Evolutionary conservation across 2,329 filamentous ascomycete species (phyloP), one percentile per base, ranked within the genome.

Genomic region (Aspergillus pseudoglaucus): DNA sequence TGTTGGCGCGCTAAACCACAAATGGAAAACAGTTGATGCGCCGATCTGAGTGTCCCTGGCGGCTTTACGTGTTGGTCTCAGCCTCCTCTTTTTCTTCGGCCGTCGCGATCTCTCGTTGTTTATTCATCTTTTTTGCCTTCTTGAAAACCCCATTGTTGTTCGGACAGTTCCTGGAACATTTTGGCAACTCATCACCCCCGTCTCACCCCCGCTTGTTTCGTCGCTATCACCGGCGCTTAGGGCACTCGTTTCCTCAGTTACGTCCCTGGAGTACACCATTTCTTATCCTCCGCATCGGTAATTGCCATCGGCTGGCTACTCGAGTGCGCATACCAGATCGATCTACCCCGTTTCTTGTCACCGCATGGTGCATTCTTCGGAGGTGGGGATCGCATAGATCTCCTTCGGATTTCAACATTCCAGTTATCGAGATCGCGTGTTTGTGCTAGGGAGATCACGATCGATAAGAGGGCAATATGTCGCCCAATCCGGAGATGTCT

Each of bases 331-430:
- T 32, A 41, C 32, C 14, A 45, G 17, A 46, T 44, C 44, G 50
- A 47, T 55, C 30, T 42, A 43, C 14, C 48, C 25, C 10, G 9
- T 30, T 46, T 30, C 42, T 45, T 52, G 46, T 53, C 52, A 52
- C 62, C 68, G 65, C 65, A 71, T 71, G 69, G 69, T 71, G 57
- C 62, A 71, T 70, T 66, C 65, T 53, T 61, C 61, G 52, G 64
- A 58, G 64, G 64, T 64, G 69, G 69, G 59, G 69, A 66, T 72
- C 69, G 66, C 57, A 60, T 59, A 67, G 69, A 70, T 72, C 69
- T 68, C 69, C 69, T 65, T 57, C 58, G 57, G 58, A 64, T 54
- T 54, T 58, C 57, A 58, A 60, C 60, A 73, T 72, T 71, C 66
- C 65, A 61, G 55, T 63, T 61, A 59, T 52, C 57, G 48, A 56